Evolutionary conservation across 208 protist genomes (phyloP).

Genomic region (Acanthamoeba sp.): DNA sequence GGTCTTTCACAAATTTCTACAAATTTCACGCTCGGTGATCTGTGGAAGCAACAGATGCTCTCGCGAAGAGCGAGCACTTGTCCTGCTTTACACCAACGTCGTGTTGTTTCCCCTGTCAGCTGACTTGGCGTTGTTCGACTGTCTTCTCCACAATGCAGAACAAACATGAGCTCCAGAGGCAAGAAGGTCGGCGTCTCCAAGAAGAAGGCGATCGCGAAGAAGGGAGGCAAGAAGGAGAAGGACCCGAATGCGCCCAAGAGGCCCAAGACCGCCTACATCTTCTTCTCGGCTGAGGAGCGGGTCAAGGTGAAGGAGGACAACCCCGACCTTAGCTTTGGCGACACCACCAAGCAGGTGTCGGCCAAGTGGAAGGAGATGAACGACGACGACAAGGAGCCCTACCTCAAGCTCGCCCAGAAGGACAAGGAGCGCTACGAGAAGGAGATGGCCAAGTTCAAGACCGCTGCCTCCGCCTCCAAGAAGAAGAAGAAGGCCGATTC

Average conservation of each 20-base stretch:
- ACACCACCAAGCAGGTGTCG: constrained; percentile 73
- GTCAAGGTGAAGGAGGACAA: constrained; percentile 79
- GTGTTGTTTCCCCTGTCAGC: too few species aligned
- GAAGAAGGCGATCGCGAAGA: constrained; percentile 60
- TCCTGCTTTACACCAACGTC: too few species aligned
- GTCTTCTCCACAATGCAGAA: not conserved
- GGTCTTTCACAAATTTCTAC: constrained; percentile 57
- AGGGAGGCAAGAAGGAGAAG: constrained; percentile 72
- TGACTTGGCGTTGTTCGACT: too few species aligned
- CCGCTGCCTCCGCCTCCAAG: not conserved
- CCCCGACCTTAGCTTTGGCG: constrained; percentile 54
- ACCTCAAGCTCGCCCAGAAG: constrained; percentile 57
- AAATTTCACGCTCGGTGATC: constrained; percentile 51
- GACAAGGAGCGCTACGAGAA: constrained; percentile 79
- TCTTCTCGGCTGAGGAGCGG: constrained; percentile 77
- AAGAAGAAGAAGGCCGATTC: constrained; percentile 62
- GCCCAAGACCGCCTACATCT: constrained; percentile 74
- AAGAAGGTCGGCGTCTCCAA: constrained; percentile 36
- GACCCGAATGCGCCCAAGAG: constrained; percentile 76
- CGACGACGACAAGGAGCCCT: constrained; percentile 68
- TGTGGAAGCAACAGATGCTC: not conserved
- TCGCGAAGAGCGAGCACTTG: not conserved
- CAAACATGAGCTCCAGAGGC: constrained; percentile 29
- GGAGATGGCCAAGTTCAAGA: constrained; percentile 61
- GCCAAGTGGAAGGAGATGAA: constrained; percentile 77